These are phyloP conservation scores for Mycena alexandri DNA, from an alignment of 768 basidiomycete species.

Conservation along the genomic window DNA sequence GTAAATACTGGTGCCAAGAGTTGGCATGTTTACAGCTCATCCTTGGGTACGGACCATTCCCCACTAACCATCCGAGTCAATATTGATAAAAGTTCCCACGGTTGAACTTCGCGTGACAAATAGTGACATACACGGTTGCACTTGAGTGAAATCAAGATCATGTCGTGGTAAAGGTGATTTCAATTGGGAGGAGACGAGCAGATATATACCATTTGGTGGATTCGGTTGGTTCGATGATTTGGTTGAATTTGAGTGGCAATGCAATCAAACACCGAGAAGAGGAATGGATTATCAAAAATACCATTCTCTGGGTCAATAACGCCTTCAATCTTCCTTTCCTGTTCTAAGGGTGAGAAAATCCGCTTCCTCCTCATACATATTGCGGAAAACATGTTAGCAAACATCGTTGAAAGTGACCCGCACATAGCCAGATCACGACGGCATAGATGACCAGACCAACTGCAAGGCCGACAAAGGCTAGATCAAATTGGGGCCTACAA, in stretches of 20 bases:
- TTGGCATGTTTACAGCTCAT: too few relatives aligned
- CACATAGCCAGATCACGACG: slow-evolving; percentile 37
- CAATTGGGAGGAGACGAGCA: too few relatives aligned
- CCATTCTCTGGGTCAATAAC: slow-evolving; percentile 2
- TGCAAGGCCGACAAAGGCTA: slow-evolving; percentile 46
- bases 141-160: too few relatives aligned
- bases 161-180: too few relatives aligned
- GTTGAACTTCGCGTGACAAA: too few relatives aligned
- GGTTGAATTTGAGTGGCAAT: background rate
- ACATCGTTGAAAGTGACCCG: background rate
- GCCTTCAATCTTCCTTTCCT: slow-evolving; percentile 28
- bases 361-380: slow-evolving; percentile 42
- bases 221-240: background rate
- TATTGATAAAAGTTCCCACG: too few relatives aligned
- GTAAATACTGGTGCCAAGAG: too few relatives aligned
- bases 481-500: slow-evolving; percentile 52
- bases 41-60: too few relatives aligned
- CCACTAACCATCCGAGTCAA: too few relatives aligned
- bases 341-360: slow-evolving; percentile 39
- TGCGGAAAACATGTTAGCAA: slow-evolving; percentile 35
- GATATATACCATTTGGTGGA: too few relatives aligned
- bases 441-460: slow-evolving; percentile 41
- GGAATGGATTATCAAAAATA: too few relatives aligned
- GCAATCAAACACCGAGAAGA: background rate
- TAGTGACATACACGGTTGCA: too few relatives aligned